phyloP scores from a whole-genome alignment of 2,329 filamentous ascomycete species.

The Cercospora beticola region DNA sequence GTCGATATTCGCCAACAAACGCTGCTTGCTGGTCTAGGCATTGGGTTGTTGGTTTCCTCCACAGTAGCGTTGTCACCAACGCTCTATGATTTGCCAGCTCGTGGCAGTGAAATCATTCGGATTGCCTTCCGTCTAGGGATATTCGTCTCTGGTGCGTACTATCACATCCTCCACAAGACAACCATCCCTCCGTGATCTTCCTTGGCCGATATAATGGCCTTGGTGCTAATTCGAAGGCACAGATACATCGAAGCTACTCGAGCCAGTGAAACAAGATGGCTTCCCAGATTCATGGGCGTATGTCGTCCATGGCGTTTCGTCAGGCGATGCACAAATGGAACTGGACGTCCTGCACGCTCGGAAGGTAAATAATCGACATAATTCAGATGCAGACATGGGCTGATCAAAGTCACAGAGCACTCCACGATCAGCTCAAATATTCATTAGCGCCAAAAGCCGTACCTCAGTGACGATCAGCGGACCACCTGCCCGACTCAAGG shows the following conservation, averaged over 20 bases:
- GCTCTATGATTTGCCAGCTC: slow-evolving; percentile 43
- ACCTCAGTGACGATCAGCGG: slow-evolving; percentile 37
- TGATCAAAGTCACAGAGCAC: neutral
- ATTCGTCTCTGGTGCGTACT: slow-evolving; percentile 34
- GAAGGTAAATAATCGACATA: neutral
- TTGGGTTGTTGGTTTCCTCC: slow-evolving; percentile 47
- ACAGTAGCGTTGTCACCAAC: slow-evolving; percentile 45
- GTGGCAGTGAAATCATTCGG: slow-evolving; percentile 46
- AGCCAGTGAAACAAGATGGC: slow-evolving; percentile 37
- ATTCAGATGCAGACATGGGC: neutral
- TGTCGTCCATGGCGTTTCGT: slow-evolving; percentile 40
- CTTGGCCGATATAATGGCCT: too few species aligned
- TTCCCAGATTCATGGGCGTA: slow-evolving; percentile 45
- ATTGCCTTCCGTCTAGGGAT: slow-evolving; percentile 51
- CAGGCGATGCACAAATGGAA: slow-evolving; percentile 40
- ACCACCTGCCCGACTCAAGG: slow-evolving; percentile 35
- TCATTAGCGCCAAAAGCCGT: slow-evolving; percentile 32
- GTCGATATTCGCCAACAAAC: slow-evolving; percentile 29
- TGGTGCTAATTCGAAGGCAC: slow-evolving; percentile 11
- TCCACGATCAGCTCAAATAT: slow-evolving; percentile 27
- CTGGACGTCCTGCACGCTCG: slow-evolving; percentile 35
- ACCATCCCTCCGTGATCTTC: too few species aligned
- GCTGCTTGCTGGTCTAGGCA: slow-evolving; percentile 45
- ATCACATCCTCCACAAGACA: too few species aligned
- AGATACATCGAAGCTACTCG: slow-evolving; percentile 45